Evolutionary conservation across 2,329 filamentous ascomycete genomes (phyloP), one percentile per base, ranked within the genome.

Genomic region (Emergomyces orientalis): DNA sequence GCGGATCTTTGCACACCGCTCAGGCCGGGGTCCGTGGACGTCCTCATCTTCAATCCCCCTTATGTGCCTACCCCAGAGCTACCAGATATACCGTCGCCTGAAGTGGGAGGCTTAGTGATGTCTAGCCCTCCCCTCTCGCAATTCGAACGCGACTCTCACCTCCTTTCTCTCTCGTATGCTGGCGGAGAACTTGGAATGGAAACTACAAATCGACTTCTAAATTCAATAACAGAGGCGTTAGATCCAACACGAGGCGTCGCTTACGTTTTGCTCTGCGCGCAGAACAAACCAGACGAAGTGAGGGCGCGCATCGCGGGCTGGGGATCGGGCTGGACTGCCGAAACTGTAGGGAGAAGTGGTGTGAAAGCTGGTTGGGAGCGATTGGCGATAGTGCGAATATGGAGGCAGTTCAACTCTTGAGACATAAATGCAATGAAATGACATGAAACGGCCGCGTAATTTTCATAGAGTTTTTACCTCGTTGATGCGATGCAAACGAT

Each of bases 41-140:
- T 99, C 13, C 81, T 99, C 65, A 83, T 99, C 34, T 99, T 97
- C 81, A 99, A 99, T 73, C 94, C 94, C 61, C 94, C 94, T 0
- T 99, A 99, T 73, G 94, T 99, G 17, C 94, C 94, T 1, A 95
- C 92, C 2, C 82, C 87, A 32, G 84, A 86, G 49, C 77, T 95
- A 64, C 92, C 93, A 1, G 73, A 76, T 30, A 75, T 83, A 43
- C 76, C 81, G 6, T 65, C 69, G 55, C 62, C 69, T 71, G 69
- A 70, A 2, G 67, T 67, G 32, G 62, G 69, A 59, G 66, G 69
- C 13, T 64, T 22, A 17, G 47, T 30, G 6, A 2, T 30, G 25
- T 27, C 27, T 52, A 52, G 9, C 51, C 19, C 67, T 61, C 72
- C 69, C n/a, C 25, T 32, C 22, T 68, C 74, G 62, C 73, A 78